These are phyloP conservation scores for Triadica sebifera DNA, from an alignment of 345 rosid genomes.

Conservation along the genomic window DNA sequence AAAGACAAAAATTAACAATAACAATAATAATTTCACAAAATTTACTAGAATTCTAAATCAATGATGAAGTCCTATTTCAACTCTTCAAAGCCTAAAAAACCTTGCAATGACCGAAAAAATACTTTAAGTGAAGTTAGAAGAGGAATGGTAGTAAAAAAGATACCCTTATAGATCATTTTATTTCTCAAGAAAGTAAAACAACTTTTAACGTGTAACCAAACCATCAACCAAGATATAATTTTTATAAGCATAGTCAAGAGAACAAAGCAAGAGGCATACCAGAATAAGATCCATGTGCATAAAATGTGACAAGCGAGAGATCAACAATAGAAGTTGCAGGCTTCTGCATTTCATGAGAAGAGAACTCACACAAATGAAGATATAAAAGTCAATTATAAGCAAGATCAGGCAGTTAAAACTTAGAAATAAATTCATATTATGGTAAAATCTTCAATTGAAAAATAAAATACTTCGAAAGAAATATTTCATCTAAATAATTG, in stretches of 20 bases:
- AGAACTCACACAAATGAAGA: neutral
- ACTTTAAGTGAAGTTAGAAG: neutral
- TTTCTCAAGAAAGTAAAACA: neutral
- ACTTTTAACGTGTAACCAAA: neutral
- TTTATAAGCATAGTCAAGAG: neutral
- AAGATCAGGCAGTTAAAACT: slow-evolving; percentile 2
- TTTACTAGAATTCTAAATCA: neutral
- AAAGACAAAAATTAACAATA: neutral
- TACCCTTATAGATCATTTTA: neutral
- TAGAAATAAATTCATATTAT: neutral
- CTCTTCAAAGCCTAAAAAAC: neutral
- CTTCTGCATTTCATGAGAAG: slow-evolving; percentile 50
- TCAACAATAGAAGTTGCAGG: slow-evolving; percentile 53
- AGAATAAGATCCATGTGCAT: slow-evolving; percentile 72
- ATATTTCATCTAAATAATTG: slow-evolving; percentile 2
- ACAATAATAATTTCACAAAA: neutral
- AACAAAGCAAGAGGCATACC: slow-evolving; percentile 16
- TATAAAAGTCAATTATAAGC: slow-evolving; percentile 9
- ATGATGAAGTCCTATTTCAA: neutral
- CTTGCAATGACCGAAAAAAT: neutral
- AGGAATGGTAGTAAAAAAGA: neutral
- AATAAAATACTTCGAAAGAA: neutral
- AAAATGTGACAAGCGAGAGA: slow-evolving; percentile 71
- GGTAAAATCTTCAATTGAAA: neutral
- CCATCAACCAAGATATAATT: neutral